These are phyloP conservation scores for Cicer chorassanicum DNA, from an alignment of 306 rosid species.

Conservation along the genomic window DNA sequence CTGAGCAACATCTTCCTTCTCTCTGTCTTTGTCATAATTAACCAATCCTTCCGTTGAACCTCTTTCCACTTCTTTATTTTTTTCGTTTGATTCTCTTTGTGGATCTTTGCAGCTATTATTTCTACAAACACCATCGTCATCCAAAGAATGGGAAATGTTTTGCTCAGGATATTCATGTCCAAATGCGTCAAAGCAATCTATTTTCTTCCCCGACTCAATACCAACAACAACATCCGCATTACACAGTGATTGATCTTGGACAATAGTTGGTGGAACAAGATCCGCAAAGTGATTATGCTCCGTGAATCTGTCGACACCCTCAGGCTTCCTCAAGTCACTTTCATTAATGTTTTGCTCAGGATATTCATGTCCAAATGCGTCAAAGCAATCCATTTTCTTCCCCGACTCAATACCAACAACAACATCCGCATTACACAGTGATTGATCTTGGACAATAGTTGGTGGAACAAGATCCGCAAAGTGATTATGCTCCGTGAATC, in stretches of 20 bases:
- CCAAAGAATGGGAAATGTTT: conserved; percentile 24
- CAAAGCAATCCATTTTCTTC: conserved; percentile 18
- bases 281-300: conserved; percentile 36
- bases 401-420: not conserved
- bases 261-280: conserved; percentile 38
- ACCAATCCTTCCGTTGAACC: conserved; percentile 19
- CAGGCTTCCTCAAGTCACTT: conserved; percentile 36
- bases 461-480: conserved; percentile 39
- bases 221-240: conserved; percentile 28
- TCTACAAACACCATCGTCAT: conserved; percentile 33
- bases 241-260: conserved; percentile 25
- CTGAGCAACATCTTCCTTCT: conserved; percentile 37
- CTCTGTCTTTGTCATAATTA: conserved; percentile 30
- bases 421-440: conserved; percentile 22
- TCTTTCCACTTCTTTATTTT: conserved; percentile 39
- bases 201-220: conserved; percentile 1
- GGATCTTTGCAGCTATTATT: conserved; percentile 35
- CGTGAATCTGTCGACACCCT: conserved; percentile 23
- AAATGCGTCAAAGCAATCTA: conserved; percentile 18
- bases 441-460: conserved; percentile 38
- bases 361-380: conserved; percentile 32
- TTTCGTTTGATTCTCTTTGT: conserved; percentile 39
- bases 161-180: conserved; percentile 39
- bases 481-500: conserved; percentile 31
- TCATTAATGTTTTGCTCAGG: conserved; percentile 29